A percentile compares a stretch with the other conserved stretches of the same genome.
phyloP scores from a whole-genome alignment of 805 yeast species.

The Yamadazyma phyllophila region DNA sequence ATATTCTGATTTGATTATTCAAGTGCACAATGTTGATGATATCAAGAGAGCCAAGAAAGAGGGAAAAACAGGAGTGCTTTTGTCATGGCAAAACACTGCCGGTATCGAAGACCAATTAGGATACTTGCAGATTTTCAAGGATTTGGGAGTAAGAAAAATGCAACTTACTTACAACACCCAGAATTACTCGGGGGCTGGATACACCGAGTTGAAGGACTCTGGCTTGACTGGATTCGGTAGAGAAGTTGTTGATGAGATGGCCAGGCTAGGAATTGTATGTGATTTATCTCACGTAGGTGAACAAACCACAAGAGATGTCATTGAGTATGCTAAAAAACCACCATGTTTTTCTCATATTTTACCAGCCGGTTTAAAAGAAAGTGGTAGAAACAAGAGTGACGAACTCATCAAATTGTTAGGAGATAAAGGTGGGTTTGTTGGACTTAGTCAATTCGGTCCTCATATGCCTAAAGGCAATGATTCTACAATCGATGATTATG shows the following conservation, averaged over 20 bases:
- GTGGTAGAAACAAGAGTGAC: conserved; percentile 14
- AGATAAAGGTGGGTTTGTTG: conserved; percentile 14
- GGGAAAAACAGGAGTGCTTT: conserved; percentile 13
- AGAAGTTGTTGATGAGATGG: conserved; percentile 16
- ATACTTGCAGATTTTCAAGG: conserved; percentile 13
- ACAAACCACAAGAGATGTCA: conserved; percentile 13
- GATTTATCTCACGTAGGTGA: conserved; percentile 16
- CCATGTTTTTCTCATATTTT: conserved; percentile 13
- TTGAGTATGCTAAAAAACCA: conserved; percentile 14
- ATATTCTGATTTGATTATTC: conserved; percentile 10
- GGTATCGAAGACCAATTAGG: conserved; percentile 15
- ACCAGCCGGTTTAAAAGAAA: conserved; percentile 13
- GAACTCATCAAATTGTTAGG: conserved; percentile 13
- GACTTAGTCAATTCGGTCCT: conserved; percentile 15
- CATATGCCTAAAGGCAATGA: conserved; percentile 18
- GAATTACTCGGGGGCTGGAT: conserved; percentile 15
- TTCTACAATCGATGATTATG: conserved; percentile 16
- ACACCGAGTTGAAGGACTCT: conserved; percentile 14
- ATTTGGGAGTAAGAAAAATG: conserved; percentile 14
- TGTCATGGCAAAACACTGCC: conserved; percentile 16
- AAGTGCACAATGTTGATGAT: conserved; percentile 13
- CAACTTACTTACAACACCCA: conserved; percentile 16
- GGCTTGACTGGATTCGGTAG: conserved; percentile 15
- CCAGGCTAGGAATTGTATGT: conserved; percentile 14
- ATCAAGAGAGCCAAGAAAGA: conserved; percentile 11